Percentiles rank a stretch among this genome's conserved stretches.
Conservation (phyloP, 2,329 filamentous ascomycete species). For the Celoporthe dispersa region DNA sequence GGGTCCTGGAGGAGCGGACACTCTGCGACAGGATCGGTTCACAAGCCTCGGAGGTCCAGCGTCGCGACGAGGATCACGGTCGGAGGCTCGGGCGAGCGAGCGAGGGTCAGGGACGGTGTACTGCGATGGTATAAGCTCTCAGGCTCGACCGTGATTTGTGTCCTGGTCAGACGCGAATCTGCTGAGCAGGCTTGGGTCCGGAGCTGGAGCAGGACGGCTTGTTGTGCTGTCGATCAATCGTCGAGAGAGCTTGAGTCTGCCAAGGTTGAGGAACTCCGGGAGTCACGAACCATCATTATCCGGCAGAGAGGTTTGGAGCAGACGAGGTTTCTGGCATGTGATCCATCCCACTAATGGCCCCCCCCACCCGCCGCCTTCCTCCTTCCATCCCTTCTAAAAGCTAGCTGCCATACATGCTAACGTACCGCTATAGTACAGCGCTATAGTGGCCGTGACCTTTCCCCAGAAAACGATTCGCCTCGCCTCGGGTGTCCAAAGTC, state of each 20-base stretch:
- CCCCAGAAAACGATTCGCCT: conserved; percentile 9
- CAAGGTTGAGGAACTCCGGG: neutral
- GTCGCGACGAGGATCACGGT: neutral
- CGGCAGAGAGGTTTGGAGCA: neutral
- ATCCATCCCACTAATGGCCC: conserved; percentile 9
- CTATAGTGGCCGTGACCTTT: neutral
- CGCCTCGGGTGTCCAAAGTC: conserved; percentile 12
- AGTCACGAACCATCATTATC: conserved; percentile 27
- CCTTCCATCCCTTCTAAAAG: neutral
- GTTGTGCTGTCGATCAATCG: neutral
- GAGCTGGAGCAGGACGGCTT: neutral
- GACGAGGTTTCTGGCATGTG: conserved; percentile 20
- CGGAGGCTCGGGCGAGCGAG: too few relatives aligned
- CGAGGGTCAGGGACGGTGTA: neutral
- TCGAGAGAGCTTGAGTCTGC: neutral
- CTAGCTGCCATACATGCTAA: neutral
- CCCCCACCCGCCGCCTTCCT: neutral
- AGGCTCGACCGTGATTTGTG: neutral
- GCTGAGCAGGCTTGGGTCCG: neutral
- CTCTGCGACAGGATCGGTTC: neutral
- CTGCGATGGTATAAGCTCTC: neutral
- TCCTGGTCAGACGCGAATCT: neutral
- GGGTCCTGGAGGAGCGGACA: neutral
- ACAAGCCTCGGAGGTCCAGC: neutral
- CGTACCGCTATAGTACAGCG: neutral